These are phyloP conservation scores for Candida namnaoensis DNA, from an alignment of 805 yeast species.

Conservation along the genomic window DNA sequence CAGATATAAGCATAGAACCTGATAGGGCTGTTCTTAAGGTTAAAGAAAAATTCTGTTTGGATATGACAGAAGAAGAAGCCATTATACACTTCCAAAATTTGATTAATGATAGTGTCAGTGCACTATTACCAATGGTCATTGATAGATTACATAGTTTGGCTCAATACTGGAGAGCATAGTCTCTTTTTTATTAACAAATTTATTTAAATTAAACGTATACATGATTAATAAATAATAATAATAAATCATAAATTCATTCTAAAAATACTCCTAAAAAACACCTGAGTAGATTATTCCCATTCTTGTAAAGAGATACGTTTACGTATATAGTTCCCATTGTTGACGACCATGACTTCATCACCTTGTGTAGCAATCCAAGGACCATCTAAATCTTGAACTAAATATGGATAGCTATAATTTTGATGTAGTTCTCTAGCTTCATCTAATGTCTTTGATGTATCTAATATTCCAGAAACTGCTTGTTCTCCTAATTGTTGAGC, in stretches of 20 bases:
- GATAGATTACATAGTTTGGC: slow-evolving; percentile 94
- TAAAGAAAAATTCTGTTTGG: slow-evolving; percentile 88
- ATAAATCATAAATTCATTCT: no score
- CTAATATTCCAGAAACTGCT: neutral
- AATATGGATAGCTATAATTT: slow-evolving; percentile 70
- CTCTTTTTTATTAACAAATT: no score
- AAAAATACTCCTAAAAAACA: no score
- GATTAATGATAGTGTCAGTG: slow-evolving; percentile 90
- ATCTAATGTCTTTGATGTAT: slow-evolving; percentile 50
- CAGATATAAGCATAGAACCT: slow-evolving; percentile 80
- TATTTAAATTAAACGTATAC: no score
- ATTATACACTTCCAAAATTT: slow-evolving; percentile 88
- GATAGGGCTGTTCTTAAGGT: slow-evolving; percentile 84
- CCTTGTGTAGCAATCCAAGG: slow-evolving; percentile 75
- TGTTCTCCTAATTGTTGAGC: neutral
- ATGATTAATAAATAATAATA: no score
- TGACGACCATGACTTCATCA: slow-evolving; percentile 39
- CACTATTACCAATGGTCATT: slow-evolving; percentile 88
- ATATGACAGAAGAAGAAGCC: slow-evolving; percentile 94
- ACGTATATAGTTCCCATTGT: slow-evolving; percentile 29
- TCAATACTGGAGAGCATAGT: slow-evolving; percentile 90
- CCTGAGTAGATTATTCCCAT: slow-evolving; percentile 25
- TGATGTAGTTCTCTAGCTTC: slow-evolving; percentile 67
- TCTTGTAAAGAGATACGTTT: slow-evolving; percentile 28
- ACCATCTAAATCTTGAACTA: slow-evolving; percentile 66